Evolutionary conservation across 768 basidiomycete species (phyloP).

Genomic region (Kwoniella botswanensis): DNA sequence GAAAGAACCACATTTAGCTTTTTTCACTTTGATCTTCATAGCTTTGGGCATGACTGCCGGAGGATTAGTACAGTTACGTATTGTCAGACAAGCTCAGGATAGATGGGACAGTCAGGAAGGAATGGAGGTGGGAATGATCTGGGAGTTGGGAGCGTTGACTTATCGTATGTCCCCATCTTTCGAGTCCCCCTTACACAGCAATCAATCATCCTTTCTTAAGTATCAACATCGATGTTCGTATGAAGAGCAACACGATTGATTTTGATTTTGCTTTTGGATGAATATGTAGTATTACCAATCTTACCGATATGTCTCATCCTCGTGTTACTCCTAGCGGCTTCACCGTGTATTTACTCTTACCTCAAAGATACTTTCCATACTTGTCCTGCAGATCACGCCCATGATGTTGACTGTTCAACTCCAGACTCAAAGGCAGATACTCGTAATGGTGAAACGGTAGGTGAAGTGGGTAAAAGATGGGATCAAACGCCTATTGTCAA

Average conservation of each 20-base stretch:
- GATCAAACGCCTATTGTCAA: not conserved
- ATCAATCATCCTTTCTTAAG: no score
- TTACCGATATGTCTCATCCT: not conserved
- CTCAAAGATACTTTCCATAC: not conserved
- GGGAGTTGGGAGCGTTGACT: not conserved
- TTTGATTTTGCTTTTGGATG: not conserved
- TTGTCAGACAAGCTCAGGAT: not conserved
- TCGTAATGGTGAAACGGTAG: no score
- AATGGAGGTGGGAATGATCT: not conserved
- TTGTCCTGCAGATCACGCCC: constrained; percentile 3
- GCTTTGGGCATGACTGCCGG: constrained; percentile 6
- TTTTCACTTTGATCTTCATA: not conserved
- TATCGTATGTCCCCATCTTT: not conserved
- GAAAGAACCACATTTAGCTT: not conserved
- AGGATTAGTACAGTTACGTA: not conserved
- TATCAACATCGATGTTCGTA: no score
- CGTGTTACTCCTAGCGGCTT: not conserved
- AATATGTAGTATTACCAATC: not conserved
- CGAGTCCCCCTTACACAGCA: no score
- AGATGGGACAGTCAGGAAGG: not conserved
- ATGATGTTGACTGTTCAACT: no score
- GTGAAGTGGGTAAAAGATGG: not conserved
- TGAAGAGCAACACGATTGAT: no score
- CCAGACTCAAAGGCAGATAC: no score
- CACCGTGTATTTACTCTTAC: not conserved